Evolutionary conservation across 83 land plant genomes (phyloP).

Genomic region (Diphasiastrum complanatum): DNA sequence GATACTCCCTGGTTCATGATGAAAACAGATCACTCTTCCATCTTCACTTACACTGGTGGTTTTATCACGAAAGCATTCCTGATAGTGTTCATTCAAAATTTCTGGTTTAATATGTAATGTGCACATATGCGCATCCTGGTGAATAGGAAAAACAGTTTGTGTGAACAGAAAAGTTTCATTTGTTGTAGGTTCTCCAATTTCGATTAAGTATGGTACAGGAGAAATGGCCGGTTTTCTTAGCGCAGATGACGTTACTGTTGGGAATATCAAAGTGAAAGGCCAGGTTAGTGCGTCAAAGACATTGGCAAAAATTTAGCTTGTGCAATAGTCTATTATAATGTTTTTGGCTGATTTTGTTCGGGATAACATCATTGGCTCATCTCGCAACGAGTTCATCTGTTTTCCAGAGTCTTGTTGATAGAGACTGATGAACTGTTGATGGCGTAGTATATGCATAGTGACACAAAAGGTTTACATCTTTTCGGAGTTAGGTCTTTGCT

Average conservation of each 20-base stretch:
- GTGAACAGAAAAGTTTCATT: slow-evolving; percentile 1
- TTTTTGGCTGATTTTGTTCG: neutral
- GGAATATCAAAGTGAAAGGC: slow-evolving; percentile 56
- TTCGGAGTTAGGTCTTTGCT: slow-evolving; percentile 49
- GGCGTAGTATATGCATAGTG: neutral
- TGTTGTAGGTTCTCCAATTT: slow-evolving; percentile 48
- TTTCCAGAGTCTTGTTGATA: neutral
- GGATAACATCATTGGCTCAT: neutral
- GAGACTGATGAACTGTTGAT: neutral
- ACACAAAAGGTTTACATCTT: neutral
- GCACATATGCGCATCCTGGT: no score
- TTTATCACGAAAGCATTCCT: neutral
- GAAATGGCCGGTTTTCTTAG: slow-evolving; percentile 67
- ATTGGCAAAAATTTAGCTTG: neutral
- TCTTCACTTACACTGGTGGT: neutral
- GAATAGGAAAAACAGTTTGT: no score
- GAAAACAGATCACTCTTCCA: neutral
- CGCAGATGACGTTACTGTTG: slow-evolving; percentile 58
- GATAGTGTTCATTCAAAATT: neutral
- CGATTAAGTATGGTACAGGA: slow-evolving; percentile 71
- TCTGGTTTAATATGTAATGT: neutral
- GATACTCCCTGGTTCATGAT: neutral
- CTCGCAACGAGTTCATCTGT: neutral
- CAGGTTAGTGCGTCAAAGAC: slow-evolving; percentile 38
- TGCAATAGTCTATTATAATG: neutral